Percentiles rank a stretch among this genome's conserved stretches.
Conservation (phyloP, 768 basidiomycete genomes). For the Suillus sp. region DNA sequence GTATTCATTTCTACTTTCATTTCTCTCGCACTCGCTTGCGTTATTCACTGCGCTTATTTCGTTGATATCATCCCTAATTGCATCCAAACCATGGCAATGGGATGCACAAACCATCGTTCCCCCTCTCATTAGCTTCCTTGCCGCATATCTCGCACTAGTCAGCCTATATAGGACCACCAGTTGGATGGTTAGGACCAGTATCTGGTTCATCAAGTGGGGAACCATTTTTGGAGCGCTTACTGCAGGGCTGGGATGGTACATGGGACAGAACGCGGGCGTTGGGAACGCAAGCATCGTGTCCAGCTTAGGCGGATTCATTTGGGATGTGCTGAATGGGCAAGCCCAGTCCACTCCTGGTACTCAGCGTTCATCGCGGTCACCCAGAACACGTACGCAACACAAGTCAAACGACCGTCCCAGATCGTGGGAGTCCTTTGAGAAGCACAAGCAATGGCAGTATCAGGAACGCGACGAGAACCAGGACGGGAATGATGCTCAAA, state of each 20-base stretch:
- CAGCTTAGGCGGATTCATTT: slow-evolving; percentile 42
- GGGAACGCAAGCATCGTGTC: slow-evolving; percentile 39
- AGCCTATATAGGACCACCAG: slow-evolving; percentile 78
- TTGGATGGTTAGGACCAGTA: slow-evolving; percentile 65
- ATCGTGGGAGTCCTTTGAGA: slow-evolving; percentile 68
- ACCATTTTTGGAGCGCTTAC: slow-evolving; percentile 54
- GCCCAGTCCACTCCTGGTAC: slow-evolving; percentile 32
- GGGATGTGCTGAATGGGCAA: slow-evolving; percentile 45
- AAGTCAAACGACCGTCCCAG: slow-evolving; percentile 38
- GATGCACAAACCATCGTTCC: slow-evolving; percentile 68
- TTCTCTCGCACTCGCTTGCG: slow-evolving; percentile 55
- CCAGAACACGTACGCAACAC: slow-evolving; percentile 19
- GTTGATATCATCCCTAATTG: slow-evolving; percentile 49
- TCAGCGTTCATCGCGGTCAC: slow-evolving; percentile 21
- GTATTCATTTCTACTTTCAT: slow-evolving; percentile 50
- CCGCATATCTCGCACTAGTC: slow-evolving; percentile 74
- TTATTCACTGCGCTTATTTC: slow-evolving; percentile 50
- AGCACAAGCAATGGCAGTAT: slow-evolving; percentile 63
- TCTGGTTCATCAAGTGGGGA: slow-evolving; percentile 83
- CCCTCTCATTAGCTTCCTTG: slow-evolving; percentile 70
- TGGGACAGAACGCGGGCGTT: slow-evolving; percentile 42
- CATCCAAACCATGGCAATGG: slow-evolving; percentile 61
- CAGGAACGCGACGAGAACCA: slow-evolving; percentile 26
- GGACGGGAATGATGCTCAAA: slow-evolving; percentile 40
- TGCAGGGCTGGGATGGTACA: slow-evolving; percentile 57